Evolutionary conservation across 345 rosid genomes (phyloP).

Genomic region (thale cress (Arabidopsis thaliana)): TAIR10.1 NC_003070.9:3391501-3392000

Average conservation of each 20-base stretch:
- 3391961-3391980: background rate
- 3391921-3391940: slow-evolving; percentile 41
- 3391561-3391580: slow-evolving; percentile 49
- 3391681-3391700: slow-evolving; percentile 8
- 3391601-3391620: slow-evolving; percentile 46
- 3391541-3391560: slow-evolving; percentile 63
- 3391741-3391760: slow-evolving; percentile 59
- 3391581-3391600: slow-evolving; percentile 44
- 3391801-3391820: slow-evolving; percentile 46
- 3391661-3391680: slow-evolving; percentile 58
- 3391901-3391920: slow-evolving; percentile 42
- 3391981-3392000: background rate
- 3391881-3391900: background rate
- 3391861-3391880: slow-evolving; percentile 50
- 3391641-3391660: slow-evolving; percentile 56
- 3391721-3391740: slow-evolving; percentile 53
- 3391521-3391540: slow-evolving; percentile 45
- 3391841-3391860: slow-evolving; percentile 58
- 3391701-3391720: slow-evolving; percentile 38
- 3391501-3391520: slow-evolving; percentile 32
- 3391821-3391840: slow-evolving; percentile 56
- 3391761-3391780: slow-evolving; percentile 62
- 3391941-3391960: slow-evolving; percentile 12
- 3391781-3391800: slow-evolving; percentile 43
- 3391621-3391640: slow-evolving; percentile 50